Percentiles rank a stretch among this genome's conserved stretches.
Conservation (phyloP, 495 filamentous ascomycete genomes). For the Chaetomium tenue region DNA sequence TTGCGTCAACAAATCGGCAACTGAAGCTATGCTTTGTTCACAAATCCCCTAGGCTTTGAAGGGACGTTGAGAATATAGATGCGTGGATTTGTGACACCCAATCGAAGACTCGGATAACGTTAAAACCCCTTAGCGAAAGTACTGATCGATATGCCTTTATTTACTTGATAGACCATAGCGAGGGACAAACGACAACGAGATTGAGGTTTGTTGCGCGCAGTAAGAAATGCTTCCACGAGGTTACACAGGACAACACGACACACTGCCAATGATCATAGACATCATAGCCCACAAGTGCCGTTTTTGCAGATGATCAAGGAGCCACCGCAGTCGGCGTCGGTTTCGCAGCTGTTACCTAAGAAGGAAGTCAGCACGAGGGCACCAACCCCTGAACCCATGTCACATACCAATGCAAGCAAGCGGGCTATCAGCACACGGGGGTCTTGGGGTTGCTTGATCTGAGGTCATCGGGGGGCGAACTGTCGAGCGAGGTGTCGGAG, state of each 20-base stretch:
- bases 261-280: not conserved
- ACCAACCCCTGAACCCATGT: too few species aligned
- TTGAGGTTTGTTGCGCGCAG: not conserved
- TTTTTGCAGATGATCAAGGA: conserved; percentile 31
- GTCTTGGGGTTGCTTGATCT: not conserved
- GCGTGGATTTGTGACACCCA: too few species aligned
- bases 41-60: too few species aligned
- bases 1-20: too few species aligned
- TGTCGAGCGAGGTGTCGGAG: conserved; percentile 12
- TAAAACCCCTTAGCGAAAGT: too few species aligned
- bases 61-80: too few species aligned
- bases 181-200: too few species aligned
- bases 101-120: too few species aligned
- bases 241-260: not conserved
- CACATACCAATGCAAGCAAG: conserved; percentile 32
- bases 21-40: too few species aligned
- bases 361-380: not conserved
- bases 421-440: conserved; percentile 26
- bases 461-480: conserved; percentile 4
- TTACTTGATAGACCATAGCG: too few species aligned
- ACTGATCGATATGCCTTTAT: too few species aligned
- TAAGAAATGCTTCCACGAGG: not conserved
- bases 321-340: conserved; percentile 29
- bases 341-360: conserved; percentile 24
- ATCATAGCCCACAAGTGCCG: conserved; percentile 30